Base-by-base conservation (phyloP, 2,329 filamentous ascomycete species). In the Pezicula radicicola region DNA sequence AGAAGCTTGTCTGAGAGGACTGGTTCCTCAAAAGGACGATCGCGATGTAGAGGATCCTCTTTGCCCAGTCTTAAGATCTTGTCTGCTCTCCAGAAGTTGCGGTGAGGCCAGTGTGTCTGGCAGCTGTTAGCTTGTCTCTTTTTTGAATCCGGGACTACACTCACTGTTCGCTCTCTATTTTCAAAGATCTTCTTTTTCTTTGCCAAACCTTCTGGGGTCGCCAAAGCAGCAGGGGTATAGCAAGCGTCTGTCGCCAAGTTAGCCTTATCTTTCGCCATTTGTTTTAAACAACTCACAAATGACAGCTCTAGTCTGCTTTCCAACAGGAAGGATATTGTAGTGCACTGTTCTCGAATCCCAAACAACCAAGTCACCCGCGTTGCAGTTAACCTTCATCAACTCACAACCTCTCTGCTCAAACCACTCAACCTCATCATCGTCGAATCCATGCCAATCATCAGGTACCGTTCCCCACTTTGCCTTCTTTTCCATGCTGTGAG, bases 281-380 rank as follows among this genome's bases (percentile, higher is more conserved):
- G 41, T 21, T 45, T 21, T 28, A 10, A 27, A 44, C 18, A 21
- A 50, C 53, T 50, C 44, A 55, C 53, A 56, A 27, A 56, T 47
- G 5, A 56, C 18, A 33, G 52, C 35, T 41, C 54, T 33, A 12
- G 43, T 66, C 39, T 68, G 63, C n/a, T 70, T 58, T 10, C 65
- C 65, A 46, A 70, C 63, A 9, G 70, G 66, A 5, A 70, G 52
- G 9, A 59, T 53, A 39, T 66, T 68, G 55, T 72, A 78, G 60
- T 79, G 76, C 47, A 77, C 71, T 0, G 72, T 74, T 4, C 76
- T 63, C 4, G 70, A 72, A 53, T 76, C 74, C 75, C 74, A 75
- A 6, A 76, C 62, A 5, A 75, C 66, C 52, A 75, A 60, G 51
- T 75, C 73, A 6, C 73, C 73, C 10, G 71, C 68, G 15, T 71